A percentile compares a stretch with the other conserved stretches of the same genome.
Conservation (phyloP, 306 rosid species). For the Lathyrus tuberosus region DNA sequence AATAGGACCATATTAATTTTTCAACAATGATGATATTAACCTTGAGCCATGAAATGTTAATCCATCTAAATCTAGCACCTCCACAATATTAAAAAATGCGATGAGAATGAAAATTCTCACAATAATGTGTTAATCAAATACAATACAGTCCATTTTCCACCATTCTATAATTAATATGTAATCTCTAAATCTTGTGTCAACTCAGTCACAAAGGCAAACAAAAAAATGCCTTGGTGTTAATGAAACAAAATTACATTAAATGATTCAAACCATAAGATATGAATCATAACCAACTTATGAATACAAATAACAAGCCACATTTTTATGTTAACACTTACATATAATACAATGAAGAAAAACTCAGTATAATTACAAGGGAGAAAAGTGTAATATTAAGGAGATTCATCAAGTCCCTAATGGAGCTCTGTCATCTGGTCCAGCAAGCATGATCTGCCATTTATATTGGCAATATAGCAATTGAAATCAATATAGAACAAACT, state of each 20-base stretch:
- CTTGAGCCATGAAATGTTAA: not conserved
- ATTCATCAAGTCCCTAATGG: conserved; percentile 60
- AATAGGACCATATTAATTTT: not conserved
- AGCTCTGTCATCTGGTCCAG: conserved; percentile 94
- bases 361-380: conserved; percentile 56
- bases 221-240: conserved; percentile 53
- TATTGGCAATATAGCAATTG: conserved; percentile 34
- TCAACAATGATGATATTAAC: conserved; percentile 1
- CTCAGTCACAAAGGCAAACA: conserved; percentile 58
- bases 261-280: conserved; percentile 42
- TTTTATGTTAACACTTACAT: conserved; percentile 49
- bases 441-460: conserved; percentile 77
- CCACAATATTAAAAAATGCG: conserved; percentile 29
- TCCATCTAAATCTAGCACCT: not conserved
- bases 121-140: conserved; percentile 24
- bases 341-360: conserved; percentile 48
- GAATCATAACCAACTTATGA: conserved; percentile 35
- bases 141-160: conserved; percentile 40
- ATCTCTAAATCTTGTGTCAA: conserved; percentile 35
- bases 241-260: conserved; percentile 30
- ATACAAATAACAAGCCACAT: conserved; percentile 43
- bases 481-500: not conserved
- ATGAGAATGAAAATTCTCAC: conserved; percentile 23
- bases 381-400: conserved; percentile 21
- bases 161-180: conserved; percentile 14